Evolutionary conservation across 306 rosid species (phyloP).

Genomic region (Rosa rugosa): DNA sequence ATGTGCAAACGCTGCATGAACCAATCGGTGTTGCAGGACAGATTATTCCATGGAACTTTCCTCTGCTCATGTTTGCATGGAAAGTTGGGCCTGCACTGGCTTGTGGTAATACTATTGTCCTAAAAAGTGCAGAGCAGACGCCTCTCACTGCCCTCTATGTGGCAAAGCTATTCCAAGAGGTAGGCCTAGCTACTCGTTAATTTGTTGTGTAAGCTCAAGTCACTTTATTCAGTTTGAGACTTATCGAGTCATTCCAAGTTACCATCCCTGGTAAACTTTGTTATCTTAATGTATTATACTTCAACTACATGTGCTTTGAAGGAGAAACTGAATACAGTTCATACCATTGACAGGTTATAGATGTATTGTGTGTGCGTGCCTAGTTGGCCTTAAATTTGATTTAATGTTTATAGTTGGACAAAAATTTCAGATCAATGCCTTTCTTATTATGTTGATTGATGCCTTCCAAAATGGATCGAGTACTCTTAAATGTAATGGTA

Average conservation of each 20-base stretch:
- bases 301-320: neutral
- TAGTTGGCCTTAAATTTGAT: neutral
- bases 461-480: neutral
- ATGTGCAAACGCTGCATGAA: conserved; percentile 81
- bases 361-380: neutral
- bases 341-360: neutral
- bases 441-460: neutral
- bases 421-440: neutral
- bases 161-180: conserved; percentile 80
- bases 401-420: neutral
- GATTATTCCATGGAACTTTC: conserved; percentile 97
- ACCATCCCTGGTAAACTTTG: neutral
- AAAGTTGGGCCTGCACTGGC: conserved; percentile 99
- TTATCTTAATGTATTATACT: neutral
- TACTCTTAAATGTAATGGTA: neutral
- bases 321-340: neutral
- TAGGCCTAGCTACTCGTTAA: conserved; percentile 7
- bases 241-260: neutral
- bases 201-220: neutral
- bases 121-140: conserved; percentile 89
- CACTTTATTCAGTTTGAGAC: neutral
- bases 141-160: conserved; percentile 79
- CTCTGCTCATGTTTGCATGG: conserved; percentile 90
- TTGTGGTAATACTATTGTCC: conserved; percentile 78
- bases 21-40: conserved; percentile 98